Evolutionary conservation across 2,329 filamentous ascomycete species (phyloP).

Genomic region (Neoascochyta sp.): DNA sequence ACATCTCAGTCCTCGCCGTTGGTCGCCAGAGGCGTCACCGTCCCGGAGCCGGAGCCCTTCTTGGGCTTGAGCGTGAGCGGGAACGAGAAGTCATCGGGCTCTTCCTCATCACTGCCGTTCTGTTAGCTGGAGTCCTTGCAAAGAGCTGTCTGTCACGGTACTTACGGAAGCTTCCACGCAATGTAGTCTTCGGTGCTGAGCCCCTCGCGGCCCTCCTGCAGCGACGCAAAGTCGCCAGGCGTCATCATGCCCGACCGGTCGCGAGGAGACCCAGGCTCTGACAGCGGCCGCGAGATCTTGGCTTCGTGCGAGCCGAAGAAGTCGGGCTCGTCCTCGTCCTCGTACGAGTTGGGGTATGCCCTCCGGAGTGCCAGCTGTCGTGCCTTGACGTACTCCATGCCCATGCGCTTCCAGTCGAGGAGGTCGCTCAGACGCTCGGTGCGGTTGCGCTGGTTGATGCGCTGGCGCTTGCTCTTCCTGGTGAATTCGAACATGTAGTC

Average conservation of each 20-base stretch:
- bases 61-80: slow-evolving; percentile 61
- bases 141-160: slow-evolving; percentile 31
- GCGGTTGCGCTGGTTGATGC: slow-evolving; percentile 97
- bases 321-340: slow-evolving; percentile 71
- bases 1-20: slow-evolving; percentile 26
- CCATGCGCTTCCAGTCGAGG: slow-evolving; percentile 99
- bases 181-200: slow-evolving; percentile 96
- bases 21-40: slow-evolving; percentile 24
- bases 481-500: slow-evolving; percentile 93
- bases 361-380: slow-evolving; percentile 85
- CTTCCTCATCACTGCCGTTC: slow-evolving; percentile 67
- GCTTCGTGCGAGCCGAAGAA: slow-evolving; percentile 90
- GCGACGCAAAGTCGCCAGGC: slow-evolving; percentile 91
- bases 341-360: slow-evolving; percentile 86
- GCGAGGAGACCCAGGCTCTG: slow-evolving; percentile 86
- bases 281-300: slow-evolving; percentile 93
- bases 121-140: slow-evolving; percentile 26
- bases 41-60: slow-evolving; percentile 34
- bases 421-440: slow-evolving; percentile 93
- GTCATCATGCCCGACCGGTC: slow-evolving; percentile 98
- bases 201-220: slow-evolving; percentile 91
- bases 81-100: slow-evolving; percentile 73
- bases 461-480: slow-evolving; percentile 87
- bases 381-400: slow-evolving; percentile 98
- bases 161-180: slow-evolving; percentile 96